Conservation (phyloP, 192 early-diverging fungal genomes). For the Podila horticola region DNA sequence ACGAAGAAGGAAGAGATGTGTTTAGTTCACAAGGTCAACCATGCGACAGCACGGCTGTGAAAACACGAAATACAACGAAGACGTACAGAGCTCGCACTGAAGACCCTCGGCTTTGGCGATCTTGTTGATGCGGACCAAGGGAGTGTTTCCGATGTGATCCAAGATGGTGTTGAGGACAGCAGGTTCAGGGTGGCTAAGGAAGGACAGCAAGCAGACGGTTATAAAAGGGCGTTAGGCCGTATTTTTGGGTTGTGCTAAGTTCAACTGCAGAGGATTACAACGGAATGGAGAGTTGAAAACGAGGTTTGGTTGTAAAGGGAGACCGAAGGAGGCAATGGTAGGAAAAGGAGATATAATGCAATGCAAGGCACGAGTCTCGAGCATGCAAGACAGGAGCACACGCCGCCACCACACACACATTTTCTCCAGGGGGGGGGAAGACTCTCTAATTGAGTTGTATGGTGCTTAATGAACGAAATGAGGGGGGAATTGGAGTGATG, state of each 20-base stretch:
- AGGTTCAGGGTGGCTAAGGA: conserved; percentile 69
- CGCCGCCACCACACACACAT: too few relatives aligned
- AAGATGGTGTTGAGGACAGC: conserved; percentile 89
- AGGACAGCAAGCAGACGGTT: neutral
- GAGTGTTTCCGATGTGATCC: conserved; percentile 97
- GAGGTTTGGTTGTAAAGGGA: too few relatives aligned
- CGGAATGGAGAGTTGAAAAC: neutral
- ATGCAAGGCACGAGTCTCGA: neutral
- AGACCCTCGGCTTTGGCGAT: conserved; percentile 89
- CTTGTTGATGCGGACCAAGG: conserved; percentile 90
- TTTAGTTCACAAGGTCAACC: neutral
- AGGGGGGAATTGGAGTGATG: neutral
- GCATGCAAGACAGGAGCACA: too few relatives aligned
- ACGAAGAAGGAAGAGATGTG: conserved; percentile 23
- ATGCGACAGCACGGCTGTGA: too few relatives aligned
- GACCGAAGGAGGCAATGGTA: too few relatives aligned
- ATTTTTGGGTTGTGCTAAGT: neutral
- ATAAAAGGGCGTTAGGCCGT: too few relatives aligned
- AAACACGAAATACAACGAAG: too few relatives aligned
- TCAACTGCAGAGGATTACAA: neutral
- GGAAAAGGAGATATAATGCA: neutral
- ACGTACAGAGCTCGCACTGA: conserved; percentile 91
- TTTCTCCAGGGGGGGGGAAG: too few relatives aligned
- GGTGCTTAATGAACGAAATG: neutral
- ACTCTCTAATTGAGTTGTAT: neutral